Conservation (phyloP, 2,329 filamentous ascomycete genomes). For the Fusarium nanum region DNA sequence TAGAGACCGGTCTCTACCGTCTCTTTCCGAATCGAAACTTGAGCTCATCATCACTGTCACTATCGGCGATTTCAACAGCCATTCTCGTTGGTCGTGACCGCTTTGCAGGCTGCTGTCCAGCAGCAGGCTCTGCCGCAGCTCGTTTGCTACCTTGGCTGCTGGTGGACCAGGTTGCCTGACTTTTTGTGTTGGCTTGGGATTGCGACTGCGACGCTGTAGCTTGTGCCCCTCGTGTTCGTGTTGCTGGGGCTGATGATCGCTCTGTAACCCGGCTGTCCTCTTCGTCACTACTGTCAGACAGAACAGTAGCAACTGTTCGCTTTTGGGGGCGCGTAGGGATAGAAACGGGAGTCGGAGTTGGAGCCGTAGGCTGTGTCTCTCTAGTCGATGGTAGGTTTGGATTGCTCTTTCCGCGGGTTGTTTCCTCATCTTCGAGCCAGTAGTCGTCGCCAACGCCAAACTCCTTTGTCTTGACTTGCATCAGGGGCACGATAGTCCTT, state of each 20-base stretch:
- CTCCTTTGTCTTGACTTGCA: constrained; percentile 76
- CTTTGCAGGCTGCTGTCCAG: constrained; percentile 49
- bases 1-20: constrained; percentile 49
- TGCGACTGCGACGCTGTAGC: constrained; percentile 45
- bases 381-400: constrained; percentile 42
- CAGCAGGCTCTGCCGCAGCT: constrained; percentile 47
- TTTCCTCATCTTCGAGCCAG: constrained; percentile 71
- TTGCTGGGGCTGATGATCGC: constrained; percentile 14
- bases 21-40: constrained; percentile 67
- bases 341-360: constrained; percentile 15
- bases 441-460: constrained; percentile 82
- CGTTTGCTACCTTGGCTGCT: constrained; percentile 51
- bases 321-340: constrained; percentile 18
- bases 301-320: constrained; percentile 42
- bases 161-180: constrained; percentile 44
- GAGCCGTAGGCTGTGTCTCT: constrained; percentile 31
- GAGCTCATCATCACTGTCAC: constrained; percentile 66
- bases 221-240: constrained; percentile 42
- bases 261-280: constrained; percentile 37
- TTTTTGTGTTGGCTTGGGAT: constrained; percentile 48
- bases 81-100: constrained; percentile 51
- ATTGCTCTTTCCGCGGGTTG: constrained; percentile 47
- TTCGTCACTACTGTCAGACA: constrained; percentile 55
- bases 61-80: constrained; percentile 52
- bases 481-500: constrained; percentile 74